These are phyloP conservation scores for Chaetomium cochliodes DNA, from an alignment of 495 filamentous ascomycete genomes.

Conservation along the genomic window DNA sequence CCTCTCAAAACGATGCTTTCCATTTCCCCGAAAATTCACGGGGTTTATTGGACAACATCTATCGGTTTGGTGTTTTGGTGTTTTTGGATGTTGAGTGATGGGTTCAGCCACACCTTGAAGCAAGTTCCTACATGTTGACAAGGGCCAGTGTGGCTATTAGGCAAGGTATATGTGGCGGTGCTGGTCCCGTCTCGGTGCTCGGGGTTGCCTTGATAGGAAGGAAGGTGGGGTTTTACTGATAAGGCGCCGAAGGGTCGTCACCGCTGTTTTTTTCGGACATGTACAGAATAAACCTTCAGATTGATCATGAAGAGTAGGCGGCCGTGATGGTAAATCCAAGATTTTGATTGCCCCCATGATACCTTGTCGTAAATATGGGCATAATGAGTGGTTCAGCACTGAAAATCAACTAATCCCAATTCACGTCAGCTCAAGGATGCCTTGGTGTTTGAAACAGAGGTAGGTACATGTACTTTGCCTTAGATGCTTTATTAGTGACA, in stretches of 20 bases:
- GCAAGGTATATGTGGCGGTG: slow-evolving; percentile 1
- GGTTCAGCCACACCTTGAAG: slow-evolving; percentile 15
- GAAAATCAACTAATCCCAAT: no score
- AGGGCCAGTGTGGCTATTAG: neutral
- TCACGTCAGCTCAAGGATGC: no score
- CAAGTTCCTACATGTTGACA: neutral
- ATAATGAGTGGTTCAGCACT: no score
- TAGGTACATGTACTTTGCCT: neutral
- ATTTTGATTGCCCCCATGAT: no score
- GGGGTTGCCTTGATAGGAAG: slow-evolving; percentile 13
- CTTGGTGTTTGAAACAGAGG: no score
- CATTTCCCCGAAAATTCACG: slow-evolving; percentile 3
- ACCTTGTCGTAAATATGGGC: no score
- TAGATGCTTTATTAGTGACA: neutral
- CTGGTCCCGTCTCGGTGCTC: neutral
- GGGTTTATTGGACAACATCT: slow-evolving; percentile 1
- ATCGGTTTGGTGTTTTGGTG: neutral
- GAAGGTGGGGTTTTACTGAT: slow-evolving; percentile 1
- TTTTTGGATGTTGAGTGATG: neutral
- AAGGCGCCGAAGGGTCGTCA: neutral
- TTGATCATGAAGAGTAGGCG: no score
- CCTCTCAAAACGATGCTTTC: slow-evolving; percentile 5
- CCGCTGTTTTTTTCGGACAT: no score
- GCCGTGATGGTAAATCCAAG: no score
- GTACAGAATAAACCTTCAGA: no score